A percentile compares a stretch with the other conserved stretches of the same genome.
Conservation (phyloP, 805 yeast species). For the Peterozyma toletana region DNA sequence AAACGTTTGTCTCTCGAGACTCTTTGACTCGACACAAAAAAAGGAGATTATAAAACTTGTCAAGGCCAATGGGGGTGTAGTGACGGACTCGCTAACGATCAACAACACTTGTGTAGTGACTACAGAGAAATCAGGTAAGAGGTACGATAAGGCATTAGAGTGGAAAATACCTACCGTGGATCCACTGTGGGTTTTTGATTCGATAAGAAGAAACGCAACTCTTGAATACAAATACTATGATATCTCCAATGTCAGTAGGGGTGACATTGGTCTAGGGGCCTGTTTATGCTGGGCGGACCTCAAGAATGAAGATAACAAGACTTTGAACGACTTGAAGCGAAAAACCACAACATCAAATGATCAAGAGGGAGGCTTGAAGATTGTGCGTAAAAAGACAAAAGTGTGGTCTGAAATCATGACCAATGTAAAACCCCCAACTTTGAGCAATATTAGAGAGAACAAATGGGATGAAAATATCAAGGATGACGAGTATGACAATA, state of each 20-base stretch:
- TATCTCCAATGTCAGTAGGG: slow-evolving; percentile 15
- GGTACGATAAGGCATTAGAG: slow-evolving; percentile 44
- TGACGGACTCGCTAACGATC: slow-evolving; percentile 41
- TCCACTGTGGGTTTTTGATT: slow-evolving; percentile 43
- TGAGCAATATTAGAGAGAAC: background rate
- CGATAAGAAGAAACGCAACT: slow-evolving; percentile 34
- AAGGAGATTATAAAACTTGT: slow-evolving; percentile 27
- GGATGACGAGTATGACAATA: slow-evolving; percentile 2
- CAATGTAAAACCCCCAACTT: slow-evolving; percentile 1
- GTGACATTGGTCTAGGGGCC: slow-evolving; percentile 20
- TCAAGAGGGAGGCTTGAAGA: slow-evolving; percentile 4
- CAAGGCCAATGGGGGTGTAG: slow-evolving; percentile 39
- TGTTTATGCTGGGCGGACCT: slow-evolving; percentile 30
- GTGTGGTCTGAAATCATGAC: slow-evolving; percentile 11
- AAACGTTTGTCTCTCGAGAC: slow-evolving; percentile 36
- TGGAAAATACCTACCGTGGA: slow-evolving; percentile 47
- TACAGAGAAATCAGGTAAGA: slow-evolving; percentile 41
- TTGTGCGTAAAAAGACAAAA: slow-evolving; percentile 4
- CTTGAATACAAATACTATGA: slow-evolving; percentile 33
- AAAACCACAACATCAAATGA: slow-evolving; percentile 1
- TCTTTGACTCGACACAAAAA: slow-evolving; percentile 19
- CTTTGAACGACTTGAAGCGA: background rate
- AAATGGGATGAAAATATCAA: slow-evolving; percentile 15
- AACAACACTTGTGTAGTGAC: slow-evolving; percentile 38
- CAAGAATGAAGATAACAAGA: slow-evolving; percentile 8